These are phyloP conservation scores for Henckelia pumila DNA, from an alignment of 257 asterid species.

Conservation along the genomic window DNA sequence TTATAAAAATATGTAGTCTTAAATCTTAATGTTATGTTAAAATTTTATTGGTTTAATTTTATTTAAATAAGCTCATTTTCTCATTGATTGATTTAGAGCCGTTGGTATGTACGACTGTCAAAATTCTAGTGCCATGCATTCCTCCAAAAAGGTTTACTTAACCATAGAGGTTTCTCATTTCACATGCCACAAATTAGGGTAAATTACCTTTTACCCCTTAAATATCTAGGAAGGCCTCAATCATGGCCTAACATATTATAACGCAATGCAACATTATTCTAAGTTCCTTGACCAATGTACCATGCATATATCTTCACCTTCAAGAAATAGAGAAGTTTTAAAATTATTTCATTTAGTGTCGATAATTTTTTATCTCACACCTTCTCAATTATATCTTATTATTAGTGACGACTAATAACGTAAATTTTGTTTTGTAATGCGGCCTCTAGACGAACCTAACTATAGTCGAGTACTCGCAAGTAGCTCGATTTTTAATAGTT, in stretches of 20 bases:
- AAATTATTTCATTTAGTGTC: too few species aligned
- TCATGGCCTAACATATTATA: neutral
- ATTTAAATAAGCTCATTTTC: neutral
- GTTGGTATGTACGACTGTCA: neutral
- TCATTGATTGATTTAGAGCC: neutral
- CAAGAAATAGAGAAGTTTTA: too few species aligned
- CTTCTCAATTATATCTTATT: too few species aligned
- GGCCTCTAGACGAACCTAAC: too few species aligned
- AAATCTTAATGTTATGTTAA: too few species aligned
- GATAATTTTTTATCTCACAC: neutral
- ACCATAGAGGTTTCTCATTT: constrained; percentile 11
- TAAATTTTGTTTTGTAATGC: too few species aligned
- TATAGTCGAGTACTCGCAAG: too few species aligned
- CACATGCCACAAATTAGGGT: too few species aligned
- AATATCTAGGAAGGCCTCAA: neutral
- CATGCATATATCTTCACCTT: neutral
- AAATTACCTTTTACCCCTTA: neutral
- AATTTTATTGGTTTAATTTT: neutral
- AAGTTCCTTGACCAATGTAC: neutral
- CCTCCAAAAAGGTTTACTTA: constrained; percentile 1
- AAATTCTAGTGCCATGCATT: neutral
- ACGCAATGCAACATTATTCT: too few species aligned
- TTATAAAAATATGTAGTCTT: too few species aligned
- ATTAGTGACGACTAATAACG: too few species aligned
- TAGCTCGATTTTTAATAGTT: too few species aligned